Percentiles rank a stretch among this genome's conserved stretches.
phyloP scores from a whole-genome alignment of 78 protist genomes.

The Dictyostelium brefeldianum region DNA sequence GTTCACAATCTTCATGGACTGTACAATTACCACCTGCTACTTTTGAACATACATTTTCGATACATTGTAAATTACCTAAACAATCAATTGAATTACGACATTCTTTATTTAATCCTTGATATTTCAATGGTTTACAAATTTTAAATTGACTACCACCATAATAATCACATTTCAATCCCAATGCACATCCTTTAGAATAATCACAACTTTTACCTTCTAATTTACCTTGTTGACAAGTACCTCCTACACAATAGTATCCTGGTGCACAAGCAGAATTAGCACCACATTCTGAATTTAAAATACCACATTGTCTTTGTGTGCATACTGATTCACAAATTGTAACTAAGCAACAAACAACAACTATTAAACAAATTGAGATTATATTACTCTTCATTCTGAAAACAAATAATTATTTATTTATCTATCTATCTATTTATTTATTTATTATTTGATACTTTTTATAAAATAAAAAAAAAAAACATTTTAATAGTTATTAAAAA shows the following conservation, averaged over 20 bases:
- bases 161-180: conserved; percentile 32
- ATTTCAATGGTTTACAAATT: conserved; percentile 11
- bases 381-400: too few species aligned
- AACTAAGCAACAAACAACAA: too few species aligned
- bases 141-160: background rate
- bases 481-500: too few species aligned
- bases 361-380: too few species aligned
- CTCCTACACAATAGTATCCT: background rate
- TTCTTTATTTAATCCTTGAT: background rate
- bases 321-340: background rate
- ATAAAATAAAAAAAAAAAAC: too few species aligned
- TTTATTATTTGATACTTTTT: too few species aligned
- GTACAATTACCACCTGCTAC: background rate
- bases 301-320: conserved; percentile 1
- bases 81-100: conserved; percentile 2
- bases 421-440: too few species aligned
- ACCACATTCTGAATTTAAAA: conserved; percentile 21
- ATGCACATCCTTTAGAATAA: background rate
- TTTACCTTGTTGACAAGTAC: conserved; percentile 2
- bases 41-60: background rate
- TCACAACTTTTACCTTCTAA: conserved; percentile 9
- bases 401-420: too few species aligned
- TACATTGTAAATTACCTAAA: conserved; percentile 30
- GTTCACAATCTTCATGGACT: conserved; percentile 25
- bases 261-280: conserved; percentile 15